phyloP scores from a whole-genome alignment of 495 filamentous ascomycete species.

The Letharia columbiana region DNA sequence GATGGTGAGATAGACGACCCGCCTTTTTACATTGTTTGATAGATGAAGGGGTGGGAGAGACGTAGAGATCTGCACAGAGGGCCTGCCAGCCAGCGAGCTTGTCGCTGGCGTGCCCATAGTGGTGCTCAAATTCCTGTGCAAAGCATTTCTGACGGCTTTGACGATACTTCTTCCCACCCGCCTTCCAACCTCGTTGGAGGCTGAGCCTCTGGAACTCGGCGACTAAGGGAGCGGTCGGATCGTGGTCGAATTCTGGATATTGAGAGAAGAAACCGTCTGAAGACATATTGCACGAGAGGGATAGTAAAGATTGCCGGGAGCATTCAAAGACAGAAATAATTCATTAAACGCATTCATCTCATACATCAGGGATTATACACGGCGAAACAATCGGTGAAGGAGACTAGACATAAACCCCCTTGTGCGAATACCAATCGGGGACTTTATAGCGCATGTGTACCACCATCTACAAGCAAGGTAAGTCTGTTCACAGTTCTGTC shows the following conservation, averaged over 20 bases:
- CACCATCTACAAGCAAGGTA: too few relatives aligned
- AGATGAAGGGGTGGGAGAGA: neutral
- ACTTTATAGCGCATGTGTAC: too few relatives aligned
- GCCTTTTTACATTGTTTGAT: neutral
- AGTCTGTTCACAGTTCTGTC: too few relatives aligned
- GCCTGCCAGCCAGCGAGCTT: neutral
- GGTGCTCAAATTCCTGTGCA: neutral
- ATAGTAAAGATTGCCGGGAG: neutral
- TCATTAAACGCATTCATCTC: neutral
- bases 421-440: too few relatives aligned
- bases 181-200: neutral
- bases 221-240: neutral
- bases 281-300: neutral
- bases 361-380: neutral
- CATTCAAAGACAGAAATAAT: neutral
- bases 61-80: neutral
- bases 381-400: too few relatives aligned
- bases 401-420: too few relatives aligned
- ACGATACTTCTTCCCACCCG: neutral
- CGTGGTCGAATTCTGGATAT: neutral
- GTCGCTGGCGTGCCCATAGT: neutral
- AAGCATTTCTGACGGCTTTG: neutral
- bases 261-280: neutral
- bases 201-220: neutral
- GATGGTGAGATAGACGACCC: neutral